Evolutionary conservation across 2,329 filamentous ascomycete species (phyloP).

Genomic region (Teratosphaeria destructans): DNA sequence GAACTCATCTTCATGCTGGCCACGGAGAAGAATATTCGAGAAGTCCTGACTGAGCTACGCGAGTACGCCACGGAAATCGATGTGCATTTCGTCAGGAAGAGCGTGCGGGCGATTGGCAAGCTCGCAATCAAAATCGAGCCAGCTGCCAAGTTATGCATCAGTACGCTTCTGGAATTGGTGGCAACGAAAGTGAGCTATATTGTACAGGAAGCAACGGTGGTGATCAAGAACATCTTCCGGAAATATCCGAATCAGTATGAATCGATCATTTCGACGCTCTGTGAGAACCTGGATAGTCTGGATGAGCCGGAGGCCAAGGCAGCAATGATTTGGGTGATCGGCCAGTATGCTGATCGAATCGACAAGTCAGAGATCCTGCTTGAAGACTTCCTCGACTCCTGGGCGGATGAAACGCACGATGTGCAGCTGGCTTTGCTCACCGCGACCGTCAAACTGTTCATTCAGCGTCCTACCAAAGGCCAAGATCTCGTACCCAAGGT

Average conservation of each 20-base stretch:
- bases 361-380: conserved; percentile 91
- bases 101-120: conserved; percentile 93
- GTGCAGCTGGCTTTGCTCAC: conserved; percentile 91
- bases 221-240: conserved; percentile 97
- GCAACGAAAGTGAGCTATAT: conserved; percentile 98
- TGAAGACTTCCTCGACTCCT: conserved; percentile 90
- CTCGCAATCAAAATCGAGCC: conserved; percentile 98
- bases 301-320: conserved; percentile 97
- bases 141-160: conserved; percentile 81
- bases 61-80: conserved; percentile 98
- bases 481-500: conserved; percentile 89
- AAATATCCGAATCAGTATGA: conserved; percentile 99
- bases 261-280: conserved; percentile 89
- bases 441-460: conserved; percentile 94
- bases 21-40: conserved; percentile 86
- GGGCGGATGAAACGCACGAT: conserved; percentile 88
- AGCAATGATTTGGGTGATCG: conserved; percentile 99
- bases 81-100: conserved; percentile 96
- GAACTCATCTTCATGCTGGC: conserved; percentile 99
- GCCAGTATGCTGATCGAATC: conserved; percentile 92
- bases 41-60: conserved; percentile 84
- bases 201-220: conserved; percentile 95
- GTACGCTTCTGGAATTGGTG: conserved; percentile 81
- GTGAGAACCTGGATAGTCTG: conserved; percentile 89
- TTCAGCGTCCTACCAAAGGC: conserved; percentile 88